Percentiles rank a stretch among this genome's conserved stretches.
Evolutionary conservation across 2,329 filamentous ascomycete genomes (phyloP).

Genomic region (Coniochaeta hoffmannii): DNA sequence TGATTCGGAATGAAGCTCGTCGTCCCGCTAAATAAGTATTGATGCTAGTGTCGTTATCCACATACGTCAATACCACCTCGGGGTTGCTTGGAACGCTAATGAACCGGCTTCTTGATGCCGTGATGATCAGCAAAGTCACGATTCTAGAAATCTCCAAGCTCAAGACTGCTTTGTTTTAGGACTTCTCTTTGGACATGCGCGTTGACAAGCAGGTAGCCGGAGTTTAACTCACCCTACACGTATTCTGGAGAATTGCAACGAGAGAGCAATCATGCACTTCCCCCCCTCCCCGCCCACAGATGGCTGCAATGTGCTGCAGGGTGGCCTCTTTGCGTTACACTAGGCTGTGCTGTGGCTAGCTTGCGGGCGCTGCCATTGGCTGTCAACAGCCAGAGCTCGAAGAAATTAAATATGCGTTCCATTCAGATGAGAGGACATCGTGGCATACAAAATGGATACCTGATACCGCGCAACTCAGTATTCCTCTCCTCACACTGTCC

Average conservation of each 20-base stretch:
- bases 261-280: background rate
- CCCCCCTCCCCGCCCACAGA: background rate
- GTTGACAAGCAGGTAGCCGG: too few species aligned
- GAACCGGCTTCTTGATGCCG: background rate
- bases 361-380: background rate
- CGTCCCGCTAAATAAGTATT: too few species aligned
- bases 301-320: conserved; percentile 1
- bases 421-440: background rate
- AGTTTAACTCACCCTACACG: too few species aligned
- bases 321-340: conserved; percentile 6
- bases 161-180: background rate
- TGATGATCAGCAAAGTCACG: background rate
- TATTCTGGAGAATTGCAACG: too few species aligned
- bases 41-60: too few species aligned
- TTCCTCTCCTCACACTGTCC: background rate
- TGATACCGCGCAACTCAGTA: background rate
- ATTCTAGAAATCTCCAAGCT: background rate
- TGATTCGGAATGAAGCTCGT: background rate
- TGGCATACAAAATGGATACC: background rate
- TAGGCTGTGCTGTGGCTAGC: conserved; percentile 5
- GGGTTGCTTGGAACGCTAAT: background rate
- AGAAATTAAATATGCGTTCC: background rate
- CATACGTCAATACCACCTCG: background rate
- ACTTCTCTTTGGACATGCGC: background rate
- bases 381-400: background rate